These are phyloP conservation scores for Septoria linicola DNA, from an alignment of 2,329 filamentous ascomycete species.

Conservation along the genomic window DNA sequence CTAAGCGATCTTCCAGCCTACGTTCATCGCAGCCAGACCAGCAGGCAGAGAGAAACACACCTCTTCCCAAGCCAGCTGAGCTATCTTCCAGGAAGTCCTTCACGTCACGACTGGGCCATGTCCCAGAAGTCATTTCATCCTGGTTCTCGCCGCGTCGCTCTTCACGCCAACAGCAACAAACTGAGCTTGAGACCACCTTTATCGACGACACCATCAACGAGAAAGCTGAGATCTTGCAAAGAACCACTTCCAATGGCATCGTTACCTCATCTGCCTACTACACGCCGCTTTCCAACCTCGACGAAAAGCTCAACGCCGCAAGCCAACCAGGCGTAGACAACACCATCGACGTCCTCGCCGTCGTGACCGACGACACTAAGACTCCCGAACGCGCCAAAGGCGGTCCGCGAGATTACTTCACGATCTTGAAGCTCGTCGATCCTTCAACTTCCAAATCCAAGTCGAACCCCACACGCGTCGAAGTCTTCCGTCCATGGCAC, in stretches of 20 bases:
- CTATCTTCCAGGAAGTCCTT: slow-evolving; percentile 27
- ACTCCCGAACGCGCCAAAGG: slow-evolving; percentile 40
- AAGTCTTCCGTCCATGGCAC: slow-evolving; percentile 47
- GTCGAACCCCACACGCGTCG: slow-evolving; percentile 31
- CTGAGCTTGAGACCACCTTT: slow-evolving; percentile 11
- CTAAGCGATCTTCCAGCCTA: neutral
- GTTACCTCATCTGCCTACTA: slow-evolving; percentile 44
- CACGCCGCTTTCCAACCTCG: slow-evolving; percentile 44
- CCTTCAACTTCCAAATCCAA: slow-evolving; percentile 24
- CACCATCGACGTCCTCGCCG: slow-evolving; percentile 47
- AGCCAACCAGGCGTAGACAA: slow-evolving; percentile 33
- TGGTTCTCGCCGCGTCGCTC: slow-evolving; percentile 39
- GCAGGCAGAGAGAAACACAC: neutral
- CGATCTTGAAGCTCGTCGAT: slow-evolving; percentile 45
- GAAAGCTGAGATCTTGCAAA: slow-evolving; percentile 8
- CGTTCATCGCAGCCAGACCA: neutral
- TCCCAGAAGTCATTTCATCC: slow-evolving; percentile 37
- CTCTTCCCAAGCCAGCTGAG: neutral
- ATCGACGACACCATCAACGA: slow-evolving; percentile 2
- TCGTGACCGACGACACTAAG: slow-evolving; percentile 41
- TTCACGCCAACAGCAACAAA: slow-evolving; percentile 11
- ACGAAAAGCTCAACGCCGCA: slow-evolving; percentile 43
- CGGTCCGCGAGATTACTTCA: slow-evolving; percentile 48
- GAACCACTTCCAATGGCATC: slow-evolving; percentile 12
- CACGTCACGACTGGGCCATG: slow-evolving; percentile 32